Base-by-base conservation (phyloP, 345 rosid species). In the Populus pruinosa region DNA sequence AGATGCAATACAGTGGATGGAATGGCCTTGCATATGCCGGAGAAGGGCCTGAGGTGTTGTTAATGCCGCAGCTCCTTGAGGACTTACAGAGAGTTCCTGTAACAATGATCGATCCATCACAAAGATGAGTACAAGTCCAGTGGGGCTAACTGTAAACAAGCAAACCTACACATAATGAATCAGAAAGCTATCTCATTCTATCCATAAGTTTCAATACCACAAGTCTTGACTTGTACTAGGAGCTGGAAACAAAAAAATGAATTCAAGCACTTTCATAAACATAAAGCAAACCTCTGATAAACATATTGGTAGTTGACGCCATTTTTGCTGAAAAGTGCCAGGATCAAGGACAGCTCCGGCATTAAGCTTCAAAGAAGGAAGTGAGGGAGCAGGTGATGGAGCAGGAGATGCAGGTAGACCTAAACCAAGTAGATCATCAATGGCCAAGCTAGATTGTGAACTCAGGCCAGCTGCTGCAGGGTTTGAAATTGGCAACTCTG, bases 1-100 rank as follows among this genome's bases (percentile, higher is more conserved):
- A 0, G 98, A 93, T 70, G 96, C 99, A 41, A 93, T 96, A 85
- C 98, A 96, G 62, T 92, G 96, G 79, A 93, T 85, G 65, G 93
- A 93, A 77, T 91, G 85, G 80, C 85, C 87, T 82, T 91, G 98
- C 99, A 93, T 90, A 87, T 93, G 96, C 80, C 81, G 85, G 75
- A 92, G 83, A 65, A 96, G 92, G 72, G 92, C 89, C 76, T 93
- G 94, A 61, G 98, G 91, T 36, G 90, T 76, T 36, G 92, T 87
- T 81, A 93, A 81, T 50, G 91, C 91, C 1, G 87, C 92, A 17
- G 89, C 83, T 35, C 94, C 98, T 83, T 86, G 92, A 23, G 93
- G 91, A 83, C 87, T 91, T 49, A 96, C 1, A 38, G 88, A 79
- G 78, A 61, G 80, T 71, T 96, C 97, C 96, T 96, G 89, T 84